A percentile compares a stretch with the other conserved stretches of the same genome.
Evolutionary conservation across 257 asterid species (phyloP).

Genomic region (Linaria vulgaris): DNA sequence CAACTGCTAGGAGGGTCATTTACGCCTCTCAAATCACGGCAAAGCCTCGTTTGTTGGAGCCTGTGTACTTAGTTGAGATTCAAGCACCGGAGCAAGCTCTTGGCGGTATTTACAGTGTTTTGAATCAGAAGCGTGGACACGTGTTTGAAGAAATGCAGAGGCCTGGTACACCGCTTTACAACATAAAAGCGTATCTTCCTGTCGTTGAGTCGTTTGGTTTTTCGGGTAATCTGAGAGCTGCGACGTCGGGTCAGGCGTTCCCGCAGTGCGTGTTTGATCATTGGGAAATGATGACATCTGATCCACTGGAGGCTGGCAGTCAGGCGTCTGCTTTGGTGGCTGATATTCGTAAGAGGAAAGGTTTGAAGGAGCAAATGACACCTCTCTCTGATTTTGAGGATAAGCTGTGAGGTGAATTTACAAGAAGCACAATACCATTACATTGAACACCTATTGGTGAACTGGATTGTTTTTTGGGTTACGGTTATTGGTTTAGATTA

Average conservation of each 20-base stretch:
- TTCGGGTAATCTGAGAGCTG: conserved; percentile 8
- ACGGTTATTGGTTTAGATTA: background rate
- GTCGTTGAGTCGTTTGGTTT: conserved; percentile 19
- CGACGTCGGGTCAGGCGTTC: conserved; percentile 21
- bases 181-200: conserved; percentile 7
- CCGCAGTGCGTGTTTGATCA: conserved; percentile 22
- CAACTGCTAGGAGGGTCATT: conserved; percentile 18
- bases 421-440: background rate
- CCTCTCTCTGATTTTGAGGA: conserved; percentile 20
- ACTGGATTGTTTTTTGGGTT: background rate
- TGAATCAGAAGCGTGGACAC: conserved; percentile 19
- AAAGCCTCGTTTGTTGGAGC: conserved; percentile 18
- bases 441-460: background rate
- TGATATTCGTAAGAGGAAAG: conserved; percentile 19
- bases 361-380: conserved; percentile 18
- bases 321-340: conserved; percentile 9
- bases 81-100: conserved; percentile 22
- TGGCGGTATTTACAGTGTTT: conserved; percentile 23
- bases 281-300: conserved; percentile 16
- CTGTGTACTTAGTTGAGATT: conserved; percentile 11
- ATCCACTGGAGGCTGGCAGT: conserved; percentile 6
- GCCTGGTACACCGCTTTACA: conserved; percentile 17
- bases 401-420: conserved; percentile 1
- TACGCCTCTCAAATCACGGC: conserved; percentile 17
- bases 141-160: conserved; percentile 21